Evolutionary conservation across 176 grass and related monocot species (phyloP).

Genomic region (Phoenix dactylifera): DNA sequence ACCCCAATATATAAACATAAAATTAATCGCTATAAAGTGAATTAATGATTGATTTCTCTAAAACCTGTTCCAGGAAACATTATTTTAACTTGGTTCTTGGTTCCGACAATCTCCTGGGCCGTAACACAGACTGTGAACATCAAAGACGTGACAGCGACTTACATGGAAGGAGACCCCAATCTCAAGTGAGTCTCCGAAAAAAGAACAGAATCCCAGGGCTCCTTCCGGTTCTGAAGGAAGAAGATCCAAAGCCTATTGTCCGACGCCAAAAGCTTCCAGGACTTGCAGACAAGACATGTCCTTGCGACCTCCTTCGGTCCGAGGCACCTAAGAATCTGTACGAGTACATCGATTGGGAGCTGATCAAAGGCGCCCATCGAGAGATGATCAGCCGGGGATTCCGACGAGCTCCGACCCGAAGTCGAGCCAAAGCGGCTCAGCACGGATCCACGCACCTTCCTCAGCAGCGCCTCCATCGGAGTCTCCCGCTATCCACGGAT

Average conservation of each 20-base stretch:
- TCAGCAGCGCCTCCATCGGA: constrained; percentile 51
- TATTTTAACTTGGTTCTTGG: no score
- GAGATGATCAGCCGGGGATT: constrained; percentile 12
- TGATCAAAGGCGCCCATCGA: constrained; percentile 55
- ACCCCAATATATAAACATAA: no score
- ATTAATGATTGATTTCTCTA: no score
- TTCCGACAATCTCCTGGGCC: no score
- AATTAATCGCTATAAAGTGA: no score
- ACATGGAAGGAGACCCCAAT: constrained; percentile 26
- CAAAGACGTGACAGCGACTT: background rate
- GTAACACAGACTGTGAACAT: no score
- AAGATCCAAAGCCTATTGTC: constrained; percentile 76
- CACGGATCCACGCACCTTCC: constrained; percentile 67
- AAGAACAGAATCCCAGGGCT: constrained; percentile 63
- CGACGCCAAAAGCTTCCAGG: constrained; percentile 52
- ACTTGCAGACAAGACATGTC: constrained; percentile 39
- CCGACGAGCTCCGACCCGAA: background rate
- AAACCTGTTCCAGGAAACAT: no score
- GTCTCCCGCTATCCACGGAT: no score
- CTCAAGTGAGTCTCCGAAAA: constrained; percentile 84
- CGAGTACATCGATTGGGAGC: constrained; percentile 62
- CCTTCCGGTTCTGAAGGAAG: constrained; percentile 55
- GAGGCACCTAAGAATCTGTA: constrained; percentile 65
- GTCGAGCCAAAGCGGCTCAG: constrained; percentile 22
- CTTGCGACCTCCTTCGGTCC: constrained; percentile 54